phyloP scores from a whole-genome alignment of 495 filamentous ascomycete genomes.

The Podospora pseudocomata region DNA sequence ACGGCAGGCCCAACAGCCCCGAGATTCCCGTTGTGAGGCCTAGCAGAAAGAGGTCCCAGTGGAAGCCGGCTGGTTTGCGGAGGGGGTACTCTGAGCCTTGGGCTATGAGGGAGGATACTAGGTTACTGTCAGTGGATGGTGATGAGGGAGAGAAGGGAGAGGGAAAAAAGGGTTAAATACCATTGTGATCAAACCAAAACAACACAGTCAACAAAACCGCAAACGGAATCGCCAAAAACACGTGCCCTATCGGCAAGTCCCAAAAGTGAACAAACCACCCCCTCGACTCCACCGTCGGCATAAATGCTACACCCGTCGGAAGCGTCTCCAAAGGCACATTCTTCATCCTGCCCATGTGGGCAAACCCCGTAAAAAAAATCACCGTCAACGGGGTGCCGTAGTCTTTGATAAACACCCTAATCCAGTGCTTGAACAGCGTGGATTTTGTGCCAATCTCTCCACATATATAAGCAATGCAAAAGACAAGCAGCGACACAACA shows the following conservation, averaged over 20 bases:
- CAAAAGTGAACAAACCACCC: slow-evolving; percentile 87
- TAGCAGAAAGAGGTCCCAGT: slow-evolving; percentile 93
- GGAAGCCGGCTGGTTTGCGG: slow-evolving; percentile 87
- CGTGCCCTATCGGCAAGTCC: slow-evolving; percentile 67
- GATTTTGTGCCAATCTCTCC: slow-evolving; percentile 62
- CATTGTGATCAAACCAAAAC: slow-evolving; percentile 93
- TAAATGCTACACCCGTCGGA: slow-evolving; percentile 74
- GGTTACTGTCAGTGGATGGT: slow-evolving; percentile 5
- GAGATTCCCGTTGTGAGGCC: slow-evolving; percentile 82
- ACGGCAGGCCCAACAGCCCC: slow-evolving; percentile 81
- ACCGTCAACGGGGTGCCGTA: slow-evolving; percentile 81
- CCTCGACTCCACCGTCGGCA: slow-evolving; percentile 66
- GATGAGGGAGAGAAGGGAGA: not conserved
- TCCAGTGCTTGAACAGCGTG: slow-evolving; percentile 63
- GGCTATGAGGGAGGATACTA: slow-evolving; percentile 80
- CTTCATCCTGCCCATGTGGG: slow-evolving; percentile 76
- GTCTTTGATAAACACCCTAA: slow-evolving; percentile 77
- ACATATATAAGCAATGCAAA: slow-evolving; percentile 67
- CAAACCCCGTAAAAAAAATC: slow-evolving; percentile 84
- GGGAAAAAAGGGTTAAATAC: slow-evolving; percentile 36
- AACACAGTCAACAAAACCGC: slow-evolving; percentile 80
- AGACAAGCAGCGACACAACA: slow-evolving; percentile 67
- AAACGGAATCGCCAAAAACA: slow-evolving; percentile 88
- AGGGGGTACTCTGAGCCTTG: slow-evolving; percentile 92
- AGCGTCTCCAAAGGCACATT: slow-evolving; percentile 60